A percentile compares a stretch with the other conserved stretches of the same genome.
Conservation (phyloP, 176 grass and related monocot genomes). For the Lolium multiflorum region DNA sequence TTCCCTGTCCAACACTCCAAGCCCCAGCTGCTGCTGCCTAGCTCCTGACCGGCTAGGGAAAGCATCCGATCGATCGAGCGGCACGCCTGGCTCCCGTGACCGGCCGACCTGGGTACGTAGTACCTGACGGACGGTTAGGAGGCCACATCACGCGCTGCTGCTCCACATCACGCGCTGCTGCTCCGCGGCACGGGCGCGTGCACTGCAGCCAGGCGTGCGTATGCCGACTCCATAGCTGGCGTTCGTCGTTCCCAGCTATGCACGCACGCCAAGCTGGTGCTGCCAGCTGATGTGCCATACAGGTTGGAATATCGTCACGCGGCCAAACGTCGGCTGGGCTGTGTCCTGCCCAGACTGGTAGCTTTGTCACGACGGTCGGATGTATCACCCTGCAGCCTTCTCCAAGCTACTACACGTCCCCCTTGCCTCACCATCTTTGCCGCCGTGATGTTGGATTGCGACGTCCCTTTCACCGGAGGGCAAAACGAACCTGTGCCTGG, state of each 20-base stretch:
- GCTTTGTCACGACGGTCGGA: no score
- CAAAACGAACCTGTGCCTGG: neutral
- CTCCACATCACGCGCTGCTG: no score
- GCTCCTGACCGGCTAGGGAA: neutral
- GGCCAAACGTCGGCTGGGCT: neutral
- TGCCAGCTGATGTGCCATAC: neutral
- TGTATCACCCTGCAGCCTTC: no score
- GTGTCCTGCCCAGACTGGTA: neutral
- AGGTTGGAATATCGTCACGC: neutral
- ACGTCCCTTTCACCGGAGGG: neutral
- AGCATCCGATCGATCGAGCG: neutral
- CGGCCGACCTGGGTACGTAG: neutral
- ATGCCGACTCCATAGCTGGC: neutral
- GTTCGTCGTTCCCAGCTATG: neutral
- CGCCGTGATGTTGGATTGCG: neutral
- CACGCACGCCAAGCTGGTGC: neutral
- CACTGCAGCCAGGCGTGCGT: conserved; percentile 26
- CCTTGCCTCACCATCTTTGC: conserved; percentile 11
- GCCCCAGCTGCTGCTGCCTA: neutral
- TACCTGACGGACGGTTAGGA: neutral
- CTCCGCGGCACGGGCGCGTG: neutral
- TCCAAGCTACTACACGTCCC: neutral
- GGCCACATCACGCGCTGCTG: neutral
- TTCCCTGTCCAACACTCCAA: neutral
- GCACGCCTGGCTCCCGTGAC: conserved; percentile 20